A percentile compares a stretch with the other conserved stretches of the same genome.
Conservation (phyloP, 1,284 basidiomycete species). For the Trametes hirsuta region DNA sequence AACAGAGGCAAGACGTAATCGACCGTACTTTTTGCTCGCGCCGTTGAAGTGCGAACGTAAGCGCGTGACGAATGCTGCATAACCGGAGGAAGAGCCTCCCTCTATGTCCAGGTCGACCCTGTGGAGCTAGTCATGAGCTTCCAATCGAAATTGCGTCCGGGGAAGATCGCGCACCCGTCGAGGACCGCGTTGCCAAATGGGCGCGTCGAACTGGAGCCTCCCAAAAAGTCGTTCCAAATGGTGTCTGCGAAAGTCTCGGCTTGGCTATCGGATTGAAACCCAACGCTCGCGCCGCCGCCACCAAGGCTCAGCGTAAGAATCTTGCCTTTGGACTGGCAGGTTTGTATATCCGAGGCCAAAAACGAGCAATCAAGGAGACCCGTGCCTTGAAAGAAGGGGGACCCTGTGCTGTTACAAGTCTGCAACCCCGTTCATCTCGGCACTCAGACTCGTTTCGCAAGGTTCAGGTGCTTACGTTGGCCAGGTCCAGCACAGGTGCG, state of each 20-base stretch:
- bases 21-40: constrained; percentile 54
- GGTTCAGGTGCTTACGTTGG: constrained; percentile 47
- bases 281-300: constrained; percentile 43
- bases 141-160: not conserved
- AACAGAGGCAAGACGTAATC: not conserved
- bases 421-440: constrained; percentile 25
- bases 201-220: constrained; percentile 57
- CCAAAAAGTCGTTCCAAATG: constrained; percentile 67
- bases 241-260: constrained; percentile 57
- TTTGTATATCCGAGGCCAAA: constrained; percentile 56
- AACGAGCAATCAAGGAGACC: constrained; percentile 55
- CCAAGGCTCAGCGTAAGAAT: constrained; percentile 49
- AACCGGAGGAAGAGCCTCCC: constrained; percentile 56
- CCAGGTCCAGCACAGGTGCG: constrained; percentile 61
- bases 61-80: constrained; percentile 60
- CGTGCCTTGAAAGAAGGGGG: constrained; percentile 60
- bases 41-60: constrained; percentile 54
- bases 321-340: constrained; percentile 67
- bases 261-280: constrained; percentile 57
- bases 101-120: constrained; percentile 74
- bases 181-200: constrained; percentile 67
- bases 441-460: not conserved
- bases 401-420: constrained; percentile 60
- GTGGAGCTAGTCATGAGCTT: constrained; percentile 3
- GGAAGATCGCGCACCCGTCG: constrained; percentile 52